Evolutionary conservation across 352 stramenopile genomes (phyloP).

Genomic region (Phytopythium helicoides): DNA sequence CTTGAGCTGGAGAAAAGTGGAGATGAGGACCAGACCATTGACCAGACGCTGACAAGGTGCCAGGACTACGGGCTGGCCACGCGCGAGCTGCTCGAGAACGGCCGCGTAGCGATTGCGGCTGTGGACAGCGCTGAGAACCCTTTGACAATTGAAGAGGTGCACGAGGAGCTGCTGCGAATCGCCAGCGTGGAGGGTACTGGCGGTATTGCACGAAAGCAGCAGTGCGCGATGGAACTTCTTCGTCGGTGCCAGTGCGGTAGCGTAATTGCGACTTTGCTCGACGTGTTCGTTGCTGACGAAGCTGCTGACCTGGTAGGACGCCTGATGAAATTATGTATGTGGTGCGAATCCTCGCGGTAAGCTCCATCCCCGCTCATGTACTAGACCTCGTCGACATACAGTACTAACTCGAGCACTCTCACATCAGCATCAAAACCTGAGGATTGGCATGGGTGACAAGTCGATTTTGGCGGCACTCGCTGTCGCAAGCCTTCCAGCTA

Average conservation of each 20-base stretch:
- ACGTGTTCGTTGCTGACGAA: neutral
- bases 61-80: slow-evolving; percentile 56
- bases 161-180: slow-evolving; percentile 53
- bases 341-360: slow-evolving; percentile 70
- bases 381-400: neutral
- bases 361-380: slow-evolving; percentile 13
- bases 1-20: slow-evolving; percentile 17
- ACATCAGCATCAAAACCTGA: slow-evolving; percentile 74
- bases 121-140: neutral
- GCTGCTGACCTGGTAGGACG: slow-evolving; percentile 18
- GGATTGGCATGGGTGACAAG: slow-evolving; percentile 81
- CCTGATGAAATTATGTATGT: slow-evolving; percentile 61
- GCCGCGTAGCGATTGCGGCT: slow-evolving; percentile 18
- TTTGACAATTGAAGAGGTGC: slow-evolving; percentile 46
- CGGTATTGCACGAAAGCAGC: slow-evolving; percentile 57
- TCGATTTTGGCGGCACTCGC: slow-evolving; percentile 71
- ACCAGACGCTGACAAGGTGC: slow-evolving; percentile 34
- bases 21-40: slow-evolving; percentile 14
- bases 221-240: slow-evolving; percentile 53
- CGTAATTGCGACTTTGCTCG: neutral
- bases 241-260: slow-evolving; percentile 44
- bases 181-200: slow-evolving; percentile 55
- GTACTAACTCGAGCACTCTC: neutral
- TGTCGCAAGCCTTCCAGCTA: slow-evolving; percentile 23
- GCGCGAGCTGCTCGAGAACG: slow-evolving; percentile 39